Evolutionary conservation across 2,329 filamentous ascomycete genomes (phyloP).

Genomic region (Pyrenophora teres): DNA sequence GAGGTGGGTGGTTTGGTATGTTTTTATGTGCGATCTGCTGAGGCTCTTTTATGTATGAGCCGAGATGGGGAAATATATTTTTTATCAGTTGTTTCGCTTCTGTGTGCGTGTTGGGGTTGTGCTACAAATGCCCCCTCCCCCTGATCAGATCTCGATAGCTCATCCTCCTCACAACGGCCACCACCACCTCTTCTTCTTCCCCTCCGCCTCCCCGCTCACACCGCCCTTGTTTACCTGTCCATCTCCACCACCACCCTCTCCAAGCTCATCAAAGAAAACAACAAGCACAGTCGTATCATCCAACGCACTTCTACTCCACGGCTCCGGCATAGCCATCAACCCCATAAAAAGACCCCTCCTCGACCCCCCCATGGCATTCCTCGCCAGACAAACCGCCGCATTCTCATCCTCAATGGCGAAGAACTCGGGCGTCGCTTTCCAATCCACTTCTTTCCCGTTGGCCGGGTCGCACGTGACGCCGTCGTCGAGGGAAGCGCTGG

Average conservation of each 20-base stretch:
- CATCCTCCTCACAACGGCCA: slow-evolving; percentile 16
- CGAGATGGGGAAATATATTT: no score
- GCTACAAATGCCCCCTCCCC: no score
- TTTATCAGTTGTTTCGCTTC: no score
- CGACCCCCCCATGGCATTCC: slow-evolving; percentile 59
- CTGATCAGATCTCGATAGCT: no score
- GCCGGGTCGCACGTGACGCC: slow-evolving; percentile 42
- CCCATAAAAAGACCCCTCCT: slow-evolving; percentile 48
- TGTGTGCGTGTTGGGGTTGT: no score
- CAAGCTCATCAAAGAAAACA: slow-evolving; percentile 56
- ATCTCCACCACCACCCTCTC: not conserved
- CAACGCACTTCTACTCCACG: slow-evolving; percentile 48
- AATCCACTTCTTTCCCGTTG: slow-evolving; percentile 46
- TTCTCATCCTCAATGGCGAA: slow-evolving; percentile 59
- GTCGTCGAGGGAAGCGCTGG: slow-evolving; percentile 27
- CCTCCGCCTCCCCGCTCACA: not conserved
- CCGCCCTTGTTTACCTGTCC: not conserved
- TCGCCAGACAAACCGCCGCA: slow-evolving; percentile 57
- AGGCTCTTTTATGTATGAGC: no score
- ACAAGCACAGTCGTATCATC: slow-evolving; percentile 61
- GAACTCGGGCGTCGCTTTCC: slow-evolving; percentile 49
- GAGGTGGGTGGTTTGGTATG: not conserved
- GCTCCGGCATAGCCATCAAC: slow-evolving; percentile 40
- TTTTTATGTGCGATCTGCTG: no score
- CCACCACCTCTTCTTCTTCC: slow-evolving; percentile 19